Evolutionary conservation across 2,329 filamentous ascomycete species (phyloP).

Genomic region (Fusarium pseudocircinatum): DNA sequence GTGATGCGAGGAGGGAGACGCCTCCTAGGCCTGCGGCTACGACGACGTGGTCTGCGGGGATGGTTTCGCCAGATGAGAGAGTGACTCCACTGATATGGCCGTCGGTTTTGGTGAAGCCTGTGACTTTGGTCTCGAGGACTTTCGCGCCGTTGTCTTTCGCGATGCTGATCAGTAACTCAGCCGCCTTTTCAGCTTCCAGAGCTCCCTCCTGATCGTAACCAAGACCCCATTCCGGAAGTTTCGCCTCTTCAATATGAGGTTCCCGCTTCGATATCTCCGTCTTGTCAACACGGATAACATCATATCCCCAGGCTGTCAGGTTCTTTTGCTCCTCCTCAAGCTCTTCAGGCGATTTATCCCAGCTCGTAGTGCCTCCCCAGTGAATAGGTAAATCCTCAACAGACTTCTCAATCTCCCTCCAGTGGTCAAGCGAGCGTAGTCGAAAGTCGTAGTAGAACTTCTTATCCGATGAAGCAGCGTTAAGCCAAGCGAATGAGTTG

Average conservation of each 20-base stretch:
- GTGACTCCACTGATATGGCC: neutral
- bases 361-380: slow-evolving; percentile 5
- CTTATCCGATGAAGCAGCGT: slow-evolving; percentile 1
- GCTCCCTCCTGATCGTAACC: slow-evolving; percentile 12
- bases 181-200: slow-evolving; percentile 9
- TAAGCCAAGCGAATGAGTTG: slow-evolving; percentile 18
- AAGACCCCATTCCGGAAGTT: slow-evolving; percentile 10
- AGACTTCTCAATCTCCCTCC: slow-evolving; percentile 5
- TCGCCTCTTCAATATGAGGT: neutral
- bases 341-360: neutral
- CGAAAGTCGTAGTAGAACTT: slow-evolving; percentile 23
- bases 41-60: neutral
- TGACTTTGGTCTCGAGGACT: neutral
- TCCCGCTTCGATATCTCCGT: neutral
- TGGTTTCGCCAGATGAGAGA: neutral
- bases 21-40: slow-evolving; percentile 22
- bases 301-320: slow-evolving; percentile 5
- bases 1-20: slow-evolving; percentile 1
- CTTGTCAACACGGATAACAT: neutral
- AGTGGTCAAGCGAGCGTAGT: neutral
- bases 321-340: slow-evolving; percentile 3
- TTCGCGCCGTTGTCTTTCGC: neutral
- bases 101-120: neutral
- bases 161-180: neutral
- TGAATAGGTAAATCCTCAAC: neutral